Conservation (phyloP, 345 rosid genomes). For the Punica granatum region DNA sequence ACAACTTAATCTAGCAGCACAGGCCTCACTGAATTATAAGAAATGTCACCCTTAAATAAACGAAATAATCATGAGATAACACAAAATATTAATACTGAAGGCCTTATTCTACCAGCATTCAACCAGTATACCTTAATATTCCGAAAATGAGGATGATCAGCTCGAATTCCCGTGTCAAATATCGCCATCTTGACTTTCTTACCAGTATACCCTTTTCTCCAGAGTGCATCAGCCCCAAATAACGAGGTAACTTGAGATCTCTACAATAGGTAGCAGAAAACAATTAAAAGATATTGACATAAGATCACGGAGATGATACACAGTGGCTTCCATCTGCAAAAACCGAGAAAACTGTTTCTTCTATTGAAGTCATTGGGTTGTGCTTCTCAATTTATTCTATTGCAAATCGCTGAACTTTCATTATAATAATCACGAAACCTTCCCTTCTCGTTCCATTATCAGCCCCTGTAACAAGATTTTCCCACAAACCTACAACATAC, state of each 20-base stretch:
- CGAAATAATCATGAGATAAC: not conserved
- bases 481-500: not conserved
- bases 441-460: not conserved
- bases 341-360: not conserved
- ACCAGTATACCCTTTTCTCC: slow-evolving; percentile 90
- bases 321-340: not conserved
- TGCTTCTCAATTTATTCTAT: not conserved
- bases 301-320: not conserved
- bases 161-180: slow-evolving; percentile 93
- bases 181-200: slow-evolving; percentile 96
- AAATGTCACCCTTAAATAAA: not conserved
- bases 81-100: not conserved
- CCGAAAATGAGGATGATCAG: slow-evolving; percentile 92
- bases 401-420: not conserved
- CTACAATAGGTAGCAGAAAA: slow-evolving; percentile 23
- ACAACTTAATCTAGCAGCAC: slow-evolving; percentile 1
- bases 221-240: slow-evolving; percentile 88
- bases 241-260: slow-evolving; percentile 86
- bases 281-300: not conserved
- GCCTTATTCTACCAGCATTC: not conserved
- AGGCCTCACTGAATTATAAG: not conserved
- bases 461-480: not conserved
- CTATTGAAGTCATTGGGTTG: not conserved
- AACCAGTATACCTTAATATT: slow-evolving; percentile 71
- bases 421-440: not conserved